Evolutionary conservation across 2,329 filamentous ascomycete genomes (phyloP).

Genomic region (Sporothrix euskadiensis): DNA sequence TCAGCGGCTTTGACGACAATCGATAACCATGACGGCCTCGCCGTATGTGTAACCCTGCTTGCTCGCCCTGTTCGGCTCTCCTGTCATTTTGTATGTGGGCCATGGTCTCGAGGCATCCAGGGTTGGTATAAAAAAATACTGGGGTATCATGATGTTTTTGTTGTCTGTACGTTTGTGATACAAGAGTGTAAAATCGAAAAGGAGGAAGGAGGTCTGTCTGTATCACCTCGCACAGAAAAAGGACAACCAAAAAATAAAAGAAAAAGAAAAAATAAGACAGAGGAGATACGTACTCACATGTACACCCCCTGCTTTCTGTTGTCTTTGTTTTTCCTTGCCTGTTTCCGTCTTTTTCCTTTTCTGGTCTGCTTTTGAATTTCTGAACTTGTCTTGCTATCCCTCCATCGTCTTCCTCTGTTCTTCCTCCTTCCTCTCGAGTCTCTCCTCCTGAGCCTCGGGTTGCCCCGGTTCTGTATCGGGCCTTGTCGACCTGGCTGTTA

Average conservation of each 20-base stretch:
- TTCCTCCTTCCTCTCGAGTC: background rate
- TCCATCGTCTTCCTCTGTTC: background rate
- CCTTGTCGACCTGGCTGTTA: background rate
- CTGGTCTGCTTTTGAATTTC: background rate
- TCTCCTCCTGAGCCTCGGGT: background rate
- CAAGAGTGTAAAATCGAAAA: background rate
- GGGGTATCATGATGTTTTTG: conserved; percentile 14
- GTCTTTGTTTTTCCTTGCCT: background rate
- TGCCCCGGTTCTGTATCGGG: background rate
- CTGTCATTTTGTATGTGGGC: background rate
- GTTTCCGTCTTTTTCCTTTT: background rate
- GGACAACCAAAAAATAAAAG: no score
- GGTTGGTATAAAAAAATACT: background rate
- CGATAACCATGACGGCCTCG: background rate
- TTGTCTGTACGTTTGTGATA: background rate
- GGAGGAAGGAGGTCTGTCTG: background rate
- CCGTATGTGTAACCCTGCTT: background rate
- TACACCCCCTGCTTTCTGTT: background rate
- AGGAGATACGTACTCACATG: background rate
- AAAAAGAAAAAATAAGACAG: background rate
- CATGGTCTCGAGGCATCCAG: background rate
- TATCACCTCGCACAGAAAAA: background rate
- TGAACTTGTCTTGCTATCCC: background rate
- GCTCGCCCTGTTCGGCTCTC: background rate
- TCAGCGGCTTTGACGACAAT: background rate